Base-by-base conservation (phyloP, 768 basidiomycete species). In the Boletellus emodensis region DNA sequence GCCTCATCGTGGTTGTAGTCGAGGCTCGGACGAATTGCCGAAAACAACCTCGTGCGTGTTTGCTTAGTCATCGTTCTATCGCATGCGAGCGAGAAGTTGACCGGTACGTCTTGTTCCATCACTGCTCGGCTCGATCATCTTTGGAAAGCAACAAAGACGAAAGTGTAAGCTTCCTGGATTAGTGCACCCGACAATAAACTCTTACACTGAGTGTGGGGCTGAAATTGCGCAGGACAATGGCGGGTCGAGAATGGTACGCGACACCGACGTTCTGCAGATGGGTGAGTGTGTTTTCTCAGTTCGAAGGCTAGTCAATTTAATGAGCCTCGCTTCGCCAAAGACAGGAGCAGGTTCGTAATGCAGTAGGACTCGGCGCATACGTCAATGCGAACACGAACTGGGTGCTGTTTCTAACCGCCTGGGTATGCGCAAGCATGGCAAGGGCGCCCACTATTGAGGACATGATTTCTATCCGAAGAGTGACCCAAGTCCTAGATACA, bases 111-210 rank as follows among this genome's bases (percentile, higher is more conserved):
- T 20, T 20, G 20, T 20, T 20, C 20, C 20, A 20, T 20, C 20
- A 20, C 20, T 20, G 7, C 88, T 90, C 13, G 61, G 54, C 22
- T 77, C 74, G 68, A 96, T 95, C 71, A 95, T 77, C n/a, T 20
- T 20, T 20, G 20, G 87, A 75, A 18, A 93, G 75, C n/a, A 83
- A 71, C 34, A 84, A 73, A 49, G 80, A 77, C 4, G 82, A 73
- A 54, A 85, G 73, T 30, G 82, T 89, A 12, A 3, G 20, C 20
- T 20, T 20, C 20, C 20, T 20, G 81, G 85, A 11, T 88, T 87
- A 2, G 85, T 87, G 17, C 81, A 79, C 40, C 88, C 88, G 48
- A 88, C 88, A 56, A 90, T 82, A 68, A 87, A 89, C 88, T 6
- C 74, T 70, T 1, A 83, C 75, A 14, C 84, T 83, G 30, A 90